Percentiles rank a stretch among this genome's conserved stretches.
phyloP scores from a whole-genome alignment of 2,329 filamentous ascomycete species.

The Pseudogymnoascus sp. region DNA sequence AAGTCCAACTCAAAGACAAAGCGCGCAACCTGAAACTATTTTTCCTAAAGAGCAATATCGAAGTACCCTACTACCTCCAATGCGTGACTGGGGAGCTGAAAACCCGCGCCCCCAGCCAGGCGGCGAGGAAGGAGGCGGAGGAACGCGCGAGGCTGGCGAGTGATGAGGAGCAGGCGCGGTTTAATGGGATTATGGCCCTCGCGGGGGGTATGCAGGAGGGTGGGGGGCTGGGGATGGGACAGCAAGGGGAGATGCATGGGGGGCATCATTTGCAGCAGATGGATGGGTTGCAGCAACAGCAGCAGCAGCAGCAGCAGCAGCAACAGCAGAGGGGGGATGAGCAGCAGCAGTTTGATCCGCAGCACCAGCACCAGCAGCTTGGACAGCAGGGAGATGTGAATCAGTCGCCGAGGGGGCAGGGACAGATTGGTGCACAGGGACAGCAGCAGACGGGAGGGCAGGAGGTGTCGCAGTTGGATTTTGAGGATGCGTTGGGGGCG shows the following conservation, averaged over 20 bases:
- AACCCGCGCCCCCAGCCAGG: constrained; percentile 70
- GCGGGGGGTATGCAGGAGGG: constrained; percentile 39
- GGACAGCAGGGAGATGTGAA: not conserved
- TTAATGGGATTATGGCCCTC: constrained; percentile 54
- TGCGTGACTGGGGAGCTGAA: constrained; percentile 86
- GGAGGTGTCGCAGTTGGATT: constrained; percentile 5
- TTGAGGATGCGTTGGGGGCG: constrained; percentile 8
- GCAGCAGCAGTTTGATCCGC: not conserved
- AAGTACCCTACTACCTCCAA: constrained; percentile 81
- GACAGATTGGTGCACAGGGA: not conserved
- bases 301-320: not conserved
- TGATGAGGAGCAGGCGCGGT: constrained; percentile 52
- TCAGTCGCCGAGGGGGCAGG: not conserved
- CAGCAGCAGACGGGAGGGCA: not conserved
- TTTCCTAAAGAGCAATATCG: constrained; percentile 84
- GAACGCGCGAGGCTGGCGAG: constrained; percentile 51
- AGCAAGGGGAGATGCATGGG: not conserved
- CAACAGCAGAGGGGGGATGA: not conserved
- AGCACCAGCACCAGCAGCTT: not conserved
- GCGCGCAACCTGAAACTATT: constrained; percentile 84
- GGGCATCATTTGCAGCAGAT: not conserved
- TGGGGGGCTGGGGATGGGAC: not conserved
- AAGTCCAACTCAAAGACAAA: constrained; percentile 90
- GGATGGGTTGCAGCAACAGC: not conserved
- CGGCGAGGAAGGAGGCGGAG: constrained; percentile 61